Conservation (phyloP, 257 asterid species). For the Parsonsia alboflavescens region DNA sequence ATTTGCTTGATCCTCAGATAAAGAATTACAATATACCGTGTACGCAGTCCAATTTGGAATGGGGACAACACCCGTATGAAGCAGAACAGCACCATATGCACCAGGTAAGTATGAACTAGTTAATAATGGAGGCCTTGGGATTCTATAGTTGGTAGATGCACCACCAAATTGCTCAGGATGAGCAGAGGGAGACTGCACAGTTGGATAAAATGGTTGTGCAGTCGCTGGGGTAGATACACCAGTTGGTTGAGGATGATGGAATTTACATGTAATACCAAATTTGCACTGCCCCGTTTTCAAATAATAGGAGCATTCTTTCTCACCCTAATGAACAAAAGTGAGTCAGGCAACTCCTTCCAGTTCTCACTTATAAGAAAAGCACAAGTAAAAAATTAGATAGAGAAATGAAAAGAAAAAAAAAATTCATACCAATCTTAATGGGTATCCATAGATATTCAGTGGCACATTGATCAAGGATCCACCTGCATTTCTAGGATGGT, state of each 20-base stretch:
- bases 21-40: conserved; percentile 36
- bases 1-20: conserved; percentile 2
- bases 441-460: conserved; percentile 70
- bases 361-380: conserved; percentile 4
- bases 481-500: conserved; percentile 81
- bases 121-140: conserved; percentile 62
- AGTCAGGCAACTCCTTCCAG: conserved; percentile 6
- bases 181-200: conserved; percentile 69
- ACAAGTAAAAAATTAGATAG: neutral
- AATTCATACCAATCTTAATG: conserved; percentile 66
- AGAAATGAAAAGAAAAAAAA: neutral
- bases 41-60: conserved; percentile 75
- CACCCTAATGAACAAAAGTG: conserved; percentile 44
- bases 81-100: conserved; percentile 72
- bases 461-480: conserved; percentile 61
- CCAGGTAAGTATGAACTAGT: conserved; percentile 66
- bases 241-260: conserved; percentile 80
- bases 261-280: conserved; percentile 83
- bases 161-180: conserved; percentile 49
- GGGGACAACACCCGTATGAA: conserved; percentile 67
- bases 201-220: conserved; percentile 87
- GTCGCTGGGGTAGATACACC: conserved; percentile 54
- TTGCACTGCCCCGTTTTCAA: conserved; percentile 97
- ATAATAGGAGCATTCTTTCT: conserved; percentile 91
- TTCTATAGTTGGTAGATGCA: conserved; percentile 41